Base-by-base conservation (phyloP, 2,329 filamentous ascomycete species). In the Stagonosporopsis tanaceti region DNA sequence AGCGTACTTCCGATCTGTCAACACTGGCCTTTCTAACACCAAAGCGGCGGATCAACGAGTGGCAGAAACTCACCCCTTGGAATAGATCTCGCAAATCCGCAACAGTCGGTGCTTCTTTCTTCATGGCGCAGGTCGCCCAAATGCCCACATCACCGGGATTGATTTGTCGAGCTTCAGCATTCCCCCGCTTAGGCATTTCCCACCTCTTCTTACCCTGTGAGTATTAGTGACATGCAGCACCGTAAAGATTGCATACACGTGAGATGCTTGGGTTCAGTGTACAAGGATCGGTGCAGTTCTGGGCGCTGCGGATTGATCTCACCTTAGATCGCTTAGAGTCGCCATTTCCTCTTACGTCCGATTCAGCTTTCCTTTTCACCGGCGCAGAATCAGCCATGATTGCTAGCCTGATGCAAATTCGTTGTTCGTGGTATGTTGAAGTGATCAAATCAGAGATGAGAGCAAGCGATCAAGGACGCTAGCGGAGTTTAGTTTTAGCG, bases 41-140 rank as follows among this genome's bases (percentile, higher is more conserved):
- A 27, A 34, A 8, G 2, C 14, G 3, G 47, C 37, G n/a, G 12
- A 4, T 24, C 0, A 8, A 15, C 1, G 37, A n/a, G 20, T 17
- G 1, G 5, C 32, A 24, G 24, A 4, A 42, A 71, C 80, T 59
- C 76, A 90, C 88, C 79, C 89, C 83, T 40, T 88, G 82, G 68
- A 92, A 89, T 22, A 93, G 77, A 57, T 84, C 77, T 55, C 81
- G 82, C 61, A 93, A 81, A 72, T 94, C 91, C 47, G 82, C 80
- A 2, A 89, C 83, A 14, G 90, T 89, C 74, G 87, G 89, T 39
- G 81, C 81, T 76, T 91, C 89, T 79, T 90, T 89, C 63, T 86
- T 85, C 70, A 89, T 85, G 48, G 89, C 86, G 72, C 89, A 93
- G 0, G 90, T 93, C 27, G 89, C 88, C 89, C 90, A 94, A 57